Evolutionary conservation across 352 stramenopile genomes (phyloP).

Genomic region (Globisporangium sylvaticum): DNA sequence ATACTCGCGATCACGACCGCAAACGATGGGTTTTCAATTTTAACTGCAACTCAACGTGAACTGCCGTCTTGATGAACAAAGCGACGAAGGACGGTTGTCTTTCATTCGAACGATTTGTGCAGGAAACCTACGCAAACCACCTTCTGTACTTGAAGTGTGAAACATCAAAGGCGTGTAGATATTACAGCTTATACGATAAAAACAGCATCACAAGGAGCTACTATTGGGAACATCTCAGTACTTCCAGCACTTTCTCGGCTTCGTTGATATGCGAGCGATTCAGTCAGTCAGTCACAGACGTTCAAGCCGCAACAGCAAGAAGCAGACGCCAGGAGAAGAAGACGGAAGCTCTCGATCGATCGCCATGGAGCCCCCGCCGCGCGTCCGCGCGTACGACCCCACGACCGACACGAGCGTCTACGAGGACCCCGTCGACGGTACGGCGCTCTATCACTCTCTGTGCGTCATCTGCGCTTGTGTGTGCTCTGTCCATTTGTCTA

Average conservation of each 20-base stretch:
- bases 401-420: constrained; percentile 13
- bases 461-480: background rate
- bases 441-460: background rate
- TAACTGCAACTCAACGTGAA: too few species aligned
- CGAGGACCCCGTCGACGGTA: constrained; percentile 15
- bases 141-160: too few species aligned
- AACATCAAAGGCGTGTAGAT: background rate
- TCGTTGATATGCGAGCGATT: constrained; percentile 1
- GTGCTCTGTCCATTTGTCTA: background rate
- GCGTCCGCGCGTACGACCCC: constrained; percentile 12
- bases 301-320: background rate
- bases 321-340: background rate
- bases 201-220: too few species aligned
- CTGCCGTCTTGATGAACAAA: too few species aligned
- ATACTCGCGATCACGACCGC: too few species aligned
- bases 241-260: background rate
- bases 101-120: too few species aligned
- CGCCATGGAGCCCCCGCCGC: constrained; percentile 7
- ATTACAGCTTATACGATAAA: too few species aligned
- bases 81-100: too few species aligned
- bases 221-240: too few species aligned
- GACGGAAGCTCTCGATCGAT: background rate
- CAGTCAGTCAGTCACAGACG: background rate
- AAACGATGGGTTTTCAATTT: too few species aligned
- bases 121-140: too few species aligned